Evolutionary conservation across 805 yeast species (phyloP), one percentile per base, ranked within the genome.

Genomic region (Metschnikowia colocasiae): DNA sequence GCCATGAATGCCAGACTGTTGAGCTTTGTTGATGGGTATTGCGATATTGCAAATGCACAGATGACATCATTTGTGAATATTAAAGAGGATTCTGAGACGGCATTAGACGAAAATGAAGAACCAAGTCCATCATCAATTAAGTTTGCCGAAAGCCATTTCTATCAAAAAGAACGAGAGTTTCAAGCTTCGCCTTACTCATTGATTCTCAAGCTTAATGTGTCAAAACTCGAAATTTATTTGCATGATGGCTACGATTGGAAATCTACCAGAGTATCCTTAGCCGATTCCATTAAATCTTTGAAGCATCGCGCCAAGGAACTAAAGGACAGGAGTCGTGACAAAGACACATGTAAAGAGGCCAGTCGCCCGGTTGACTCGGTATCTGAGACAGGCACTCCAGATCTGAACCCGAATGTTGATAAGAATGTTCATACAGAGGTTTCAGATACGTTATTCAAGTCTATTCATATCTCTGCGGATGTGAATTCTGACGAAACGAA

Each of bases 191-290:
- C 22, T 22, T 6, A 15, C 22, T 22, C 36, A 4, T 20, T 67
- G 6, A 57, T 52, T 27, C 8, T 71, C 19, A 65, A 65, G 34
- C 48, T 72, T 7, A 68, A 69, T 37, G 58, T 75, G 4, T 60
- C 74, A 2, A 74, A 73, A 40, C 63, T 71, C 0, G 59, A 57
- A 1, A 57, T 85, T 2, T 78, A 73, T 43, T 65, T 92, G 16
- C 82, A 78, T 61, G 99, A 94, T 67, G 99, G 99, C 0, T 94
- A 83, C 60, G 98, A 94, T 57, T 90, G 97, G 95, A 78, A 77
- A 46, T 79, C 80, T 36, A 89, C 98, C 0, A 75, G 95, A 48
- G 73, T 71, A 20, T 73, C 82, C 0, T 83, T 94, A 25, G 69
- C 73, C n/a, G 77, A 75, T n/a, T 85, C 87, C 0, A 82, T 91